Evolutionary conservation across 2,329 filamentous ascomycete species (phyloP), one percentile per base, ranked within the genome.

Genomic region (Rhynchosporium secalis): DNA sequence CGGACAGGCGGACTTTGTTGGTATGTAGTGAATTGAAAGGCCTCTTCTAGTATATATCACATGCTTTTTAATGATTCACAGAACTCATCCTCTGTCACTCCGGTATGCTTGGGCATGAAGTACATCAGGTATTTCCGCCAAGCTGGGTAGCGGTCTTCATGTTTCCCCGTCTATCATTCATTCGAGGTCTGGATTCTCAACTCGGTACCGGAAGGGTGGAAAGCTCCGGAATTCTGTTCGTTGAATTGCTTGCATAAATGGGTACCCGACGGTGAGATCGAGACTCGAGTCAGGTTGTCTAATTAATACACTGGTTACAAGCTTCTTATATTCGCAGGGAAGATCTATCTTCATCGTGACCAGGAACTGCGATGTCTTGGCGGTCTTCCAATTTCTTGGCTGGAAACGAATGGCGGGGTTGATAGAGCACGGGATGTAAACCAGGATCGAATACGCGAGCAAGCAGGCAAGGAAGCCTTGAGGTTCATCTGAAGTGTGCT

Each of bases 331-430:
- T 10, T 36, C 33, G 20, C 2, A 36, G 33, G 33, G 6, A 36
- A 3, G 33, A 36, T 36, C 20, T 20, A 1, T 20, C 20, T 36
- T 10, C 33, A 36, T 5, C 9, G 33, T 10, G 40, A 15, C 10
- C 4, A 43, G 40, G 13, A n/a, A n/a, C 4, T 13, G 12, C 13
- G 36, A 52, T 31, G 38, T 38, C 51, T 54, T 40, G 51, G 51
- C 36, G 26, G 51, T n/a, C 40, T 43, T 43, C 13, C 40, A 12
- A 20, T 46, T 54, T 20, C 51, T 54, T 54, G 51, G 36, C 49
- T 26, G 13, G 51, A 54, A 54, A 40, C 33, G 40, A 54, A 54
- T 54, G 51, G 51, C 51, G 51, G 51, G 51, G 51, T 54, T 26
- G 20, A 20, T n/a, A 15, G 15, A 12, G 10, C 10, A 10, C n/a